Evolutionary conservation across 768 basidiomycete species (phyloP).

Genomic region (Boletus tomentosulus): DNA sequence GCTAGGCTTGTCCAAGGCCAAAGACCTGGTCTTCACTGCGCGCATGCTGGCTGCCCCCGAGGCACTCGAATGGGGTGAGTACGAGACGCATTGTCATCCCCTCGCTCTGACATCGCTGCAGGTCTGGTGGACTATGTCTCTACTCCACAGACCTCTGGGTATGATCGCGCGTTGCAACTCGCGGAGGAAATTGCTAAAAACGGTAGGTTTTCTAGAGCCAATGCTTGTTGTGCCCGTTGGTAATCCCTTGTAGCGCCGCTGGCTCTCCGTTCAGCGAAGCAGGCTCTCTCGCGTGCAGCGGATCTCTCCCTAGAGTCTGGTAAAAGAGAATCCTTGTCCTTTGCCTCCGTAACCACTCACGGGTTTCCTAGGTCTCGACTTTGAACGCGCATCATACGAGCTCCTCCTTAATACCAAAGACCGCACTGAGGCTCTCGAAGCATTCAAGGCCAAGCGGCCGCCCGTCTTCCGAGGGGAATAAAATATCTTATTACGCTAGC

Average conservation of each 20-base stretch:
- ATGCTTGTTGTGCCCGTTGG: not conserved
- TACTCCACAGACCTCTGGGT: conserved; percentile 51
- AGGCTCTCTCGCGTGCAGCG: conserved; percentile 75
- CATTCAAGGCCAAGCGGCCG: conserved; percentile 79
- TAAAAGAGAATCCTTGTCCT: conserved; percentile 13
- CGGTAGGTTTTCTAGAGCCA: conserved; percentile 39
- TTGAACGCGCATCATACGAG: conserved; percentile 85
- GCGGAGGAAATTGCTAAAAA: conserved; percentile 63
- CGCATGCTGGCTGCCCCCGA: conserved; percentile 61
- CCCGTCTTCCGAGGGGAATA: conserved; percentile 82
- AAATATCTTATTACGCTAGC: not conserved
- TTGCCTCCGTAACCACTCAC: conserved; percentile 1
- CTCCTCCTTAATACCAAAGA: conserved; percentile 70
- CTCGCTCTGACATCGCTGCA: conserved; percentile 31
- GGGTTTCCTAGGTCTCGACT: conserved; percentile 66
- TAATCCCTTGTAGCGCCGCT: conserved; percentile 58
- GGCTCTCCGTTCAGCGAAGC: conserved; percentile 84
- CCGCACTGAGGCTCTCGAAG: conserved; percentile 76
- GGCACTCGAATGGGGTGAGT: conserved; percentile 65
- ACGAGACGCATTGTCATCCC: too few relatives aligned
- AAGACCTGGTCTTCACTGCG: conserved; percentile 83
- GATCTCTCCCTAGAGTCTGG: conserved; percentile 78
- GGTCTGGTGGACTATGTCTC: conserved; percentile 83
- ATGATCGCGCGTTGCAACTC: conserved; percentile 66
- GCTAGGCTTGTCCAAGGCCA: conserved; percentile 75